phyloP scores from a whole-genome alignment of 2,329 filamentous ascomycete species.

The Sarocladium strictum region DNA sequence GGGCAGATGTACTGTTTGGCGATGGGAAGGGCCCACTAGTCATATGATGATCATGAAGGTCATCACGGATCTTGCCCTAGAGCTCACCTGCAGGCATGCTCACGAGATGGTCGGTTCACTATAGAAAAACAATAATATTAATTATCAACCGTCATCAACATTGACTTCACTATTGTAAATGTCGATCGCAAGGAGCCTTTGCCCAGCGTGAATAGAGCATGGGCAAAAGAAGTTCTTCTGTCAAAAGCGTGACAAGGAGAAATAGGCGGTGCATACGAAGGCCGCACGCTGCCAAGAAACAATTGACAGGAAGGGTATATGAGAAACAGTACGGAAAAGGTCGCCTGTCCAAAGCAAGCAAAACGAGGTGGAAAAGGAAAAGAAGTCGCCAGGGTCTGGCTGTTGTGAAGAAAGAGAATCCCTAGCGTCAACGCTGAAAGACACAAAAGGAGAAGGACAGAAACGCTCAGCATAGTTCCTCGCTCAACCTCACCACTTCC shows the following conservation, averaged over 20 bases:
- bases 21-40: conserved; percentile 25
- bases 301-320: conserved; percentile 7
- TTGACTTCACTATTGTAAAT: too few species aligned
- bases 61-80: too few species aligned
- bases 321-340: neutral
- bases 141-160: too few species aligned
- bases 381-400: neutral
- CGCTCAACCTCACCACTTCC: conserved; percentile 34
- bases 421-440: neutral
- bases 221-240: too few species aligned
- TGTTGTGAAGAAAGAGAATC: neutral
- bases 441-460: neutral
- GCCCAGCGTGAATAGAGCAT: too few species aligned
- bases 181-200: too few species aligned
- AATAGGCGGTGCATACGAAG: neutral
- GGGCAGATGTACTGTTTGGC: conserved; percentile 28
- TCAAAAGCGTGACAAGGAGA: too few species aligned
- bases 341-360: neutral
- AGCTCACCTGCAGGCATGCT: too few species aligned
- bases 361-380: neutral
- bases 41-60: neutral
- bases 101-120: too few species aligned
- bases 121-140: too few species aligned
- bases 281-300: neutral
- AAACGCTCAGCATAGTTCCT: conserved; percentile 21